Base-by-base conservation (phyloP, 345 rosid species). In the Kandelia obovata region DNA sequence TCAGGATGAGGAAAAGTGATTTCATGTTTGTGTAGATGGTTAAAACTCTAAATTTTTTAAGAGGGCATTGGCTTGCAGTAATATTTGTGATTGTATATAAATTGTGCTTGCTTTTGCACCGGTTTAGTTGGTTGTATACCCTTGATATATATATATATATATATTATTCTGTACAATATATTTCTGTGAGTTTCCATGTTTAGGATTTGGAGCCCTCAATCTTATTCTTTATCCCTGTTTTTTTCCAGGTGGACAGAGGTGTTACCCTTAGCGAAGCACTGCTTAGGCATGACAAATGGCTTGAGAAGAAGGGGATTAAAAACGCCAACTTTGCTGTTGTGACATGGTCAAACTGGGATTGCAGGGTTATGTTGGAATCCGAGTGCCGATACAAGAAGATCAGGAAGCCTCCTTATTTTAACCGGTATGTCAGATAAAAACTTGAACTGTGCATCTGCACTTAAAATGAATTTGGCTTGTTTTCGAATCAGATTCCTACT, bases 291-390 rank as follows among this genome's bases (percentile, higher is more conserved):
- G 83, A 82, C 67, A 77, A 79, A 70, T 82, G 85, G 85, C 85
- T 82, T 56, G 85, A 77, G 75, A 74, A 77, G 68, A 82, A 77
- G 66, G 85, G 85, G 65, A 79, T 82, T 52, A 82, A 82, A 65
- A 74, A 58, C 61, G 59, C 77, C 15, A 82, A 74, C 65, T 82
- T 82, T 39, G 85, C 79, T 34, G 75, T 79, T 46, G 85, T 82
- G 25, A 79, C 85, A 47, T 82, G 85, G 85, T 77, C 85, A 3
- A 79, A 79, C 59, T 82, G 85, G 83, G 85, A 82, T 72, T 82
- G 85, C 63, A 79, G 74, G 26, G 83, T 82, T 69, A 79, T 82
- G 85, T 56, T 82, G 83, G 85, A 82, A 69, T 79, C 85, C 2
- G 85, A 79, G 70, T 79, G 85, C 67, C 81, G 83, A 37, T 77